These are phyloP conservation scores for Aspergillus sclerotiicarbonarius DNA, from an alignment of 495 filamentous ascomycete genomes.

Conservation along the genomic window DNA sequence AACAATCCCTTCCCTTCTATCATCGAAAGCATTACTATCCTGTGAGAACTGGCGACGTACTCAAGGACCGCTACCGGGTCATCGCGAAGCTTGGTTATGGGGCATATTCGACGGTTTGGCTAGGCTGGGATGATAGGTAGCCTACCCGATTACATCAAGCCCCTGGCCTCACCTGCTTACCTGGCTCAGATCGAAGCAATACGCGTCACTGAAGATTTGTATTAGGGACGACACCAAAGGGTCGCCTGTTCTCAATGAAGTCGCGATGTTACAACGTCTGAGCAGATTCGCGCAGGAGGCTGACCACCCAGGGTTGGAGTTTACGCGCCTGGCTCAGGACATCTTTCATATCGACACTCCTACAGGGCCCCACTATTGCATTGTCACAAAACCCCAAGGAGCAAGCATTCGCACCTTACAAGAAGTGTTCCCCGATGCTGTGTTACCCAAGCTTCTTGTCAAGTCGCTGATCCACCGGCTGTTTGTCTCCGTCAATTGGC, in stretches of 20 bases:
- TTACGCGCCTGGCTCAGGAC: slow-evolving; percentile 13
- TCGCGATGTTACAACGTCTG: slow-evolving; percentile 12
- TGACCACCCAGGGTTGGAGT: slow-evolving; percentile 12
- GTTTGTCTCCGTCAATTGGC: slow-evolving; percentile 16
- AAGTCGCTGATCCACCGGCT: slow-evolving; percentile 14
- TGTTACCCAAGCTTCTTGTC: slow-evolving; percentile 13
- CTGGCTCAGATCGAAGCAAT: neutral
- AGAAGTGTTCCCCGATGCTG: slow-evolving; percentile 8
- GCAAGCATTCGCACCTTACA: slow-evolving; percentile 15
- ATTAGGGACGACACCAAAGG: neutral
- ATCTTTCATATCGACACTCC: slow-evolving; percentile 12
- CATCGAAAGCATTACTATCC: slow-evolving; percentile 33
- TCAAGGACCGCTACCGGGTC: slow-evolving; percentile 38
- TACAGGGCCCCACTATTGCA: slow-evolving; percentile 13
- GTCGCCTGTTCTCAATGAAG: slow-evolving; percentile 13
- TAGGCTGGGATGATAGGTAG: slow-evolving; percentile 37
- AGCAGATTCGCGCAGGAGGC: slow-evolving; percentile 2
- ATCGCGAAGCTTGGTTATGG: slow-evolving; percentile 50
- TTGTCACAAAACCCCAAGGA: slow-evolving; percentile 15
- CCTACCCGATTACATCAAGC: neutral
- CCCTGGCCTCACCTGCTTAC: neutral
- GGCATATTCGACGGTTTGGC: slow-evolving; percentile 48
- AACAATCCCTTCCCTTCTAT: slow-evolving; percentile 14
- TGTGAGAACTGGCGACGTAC: slow-evolving; percentile 34
- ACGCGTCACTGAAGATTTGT: slow-evolving; percentile 10